These are phyloP conservation scores for Lodderomyces parapsilosis DNA, from an alignment of 1,139 yeast genomes.

Conservation along the genomic window DNA sequence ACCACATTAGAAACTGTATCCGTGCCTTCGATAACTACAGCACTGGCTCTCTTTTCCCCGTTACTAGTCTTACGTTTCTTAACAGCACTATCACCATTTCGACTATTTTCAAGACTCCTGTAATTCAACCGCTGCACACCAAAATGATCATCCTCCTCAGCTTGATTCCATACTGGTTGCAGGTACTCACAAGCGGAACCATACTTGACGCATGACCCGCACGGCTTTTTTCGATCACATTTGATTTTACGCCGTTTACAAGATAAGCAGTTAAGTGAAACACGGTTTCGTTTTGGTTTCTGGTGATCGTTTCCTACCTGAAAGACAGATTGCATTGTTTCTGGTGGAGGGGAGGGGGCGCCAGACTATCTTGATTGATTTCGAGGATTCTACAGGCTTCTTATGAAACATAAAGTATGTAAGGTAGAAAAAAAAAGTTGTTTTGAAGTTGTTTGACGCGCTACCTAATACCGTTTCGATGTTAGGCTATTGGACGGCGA, in stretches of 20 bases:
- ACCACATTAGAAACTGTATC: neutral
- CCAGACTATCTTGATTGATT: too few species aligned
- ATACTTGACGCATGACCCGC: constrained; percentile 30
- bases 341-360: neutral
- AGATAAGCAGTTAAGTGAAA: constrained; percentile 31
- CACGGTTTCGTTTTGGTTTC: constrained; percentile 9
- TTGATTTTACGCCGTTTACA: constrained; percentile 44
- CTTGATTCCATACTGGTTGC: constrained; percentile 18
- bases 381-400: neutral
- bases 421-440: neutral
- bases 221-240: constrained; percentile 31
- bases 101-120: neutral
- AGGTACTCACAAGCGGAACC: constrained; percentile 32
- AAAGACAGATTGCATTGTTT: constrained; percentile 6
- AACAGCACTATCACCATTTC: neutral
- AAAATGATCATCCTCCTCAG: constrained; percentile 6
- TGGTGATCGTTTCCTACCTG: constrained; percentile 2
- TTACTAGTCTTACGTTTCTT: neutral
- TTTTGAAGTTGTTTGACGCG: neutral
- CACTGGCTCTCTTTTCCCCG: neutral
- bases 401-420: too few species aligned
- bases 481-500: neutral
- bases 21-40: neutral
- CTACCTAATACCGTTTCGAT: neutral
- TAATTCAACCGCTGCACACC: constrained; percentile 5